Percentiles rank a stretch among this genome's conserved stretches.
phyloP scores from a whole-genome alignment of 1,284 basidiomycete genomes.

The Heterobasidion occidentale region DNA sequence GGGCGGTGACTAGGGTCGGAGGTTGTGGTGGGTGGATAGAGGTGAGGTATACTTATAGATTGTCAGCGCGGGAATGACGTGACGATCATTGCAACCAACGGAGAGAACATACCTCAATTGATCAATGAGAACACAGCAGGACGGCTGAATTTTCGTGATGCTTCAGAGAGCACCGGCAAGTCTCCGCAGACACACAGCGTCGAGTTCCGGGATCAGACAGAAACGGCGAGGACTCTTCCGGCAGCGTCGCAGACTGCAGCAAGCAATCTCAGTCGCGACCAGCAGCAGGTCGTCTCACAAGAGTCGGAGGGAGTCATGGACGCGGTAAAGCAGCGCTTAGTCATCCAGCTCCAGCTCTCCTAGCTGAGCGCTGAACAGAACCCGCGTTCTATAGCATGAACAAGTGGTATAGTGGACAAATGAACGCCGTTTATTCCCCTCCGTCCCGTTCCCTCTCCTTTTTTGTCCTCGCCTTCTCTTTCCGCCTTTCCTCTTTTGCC shows the following conservation, averaged over 20 bases:
- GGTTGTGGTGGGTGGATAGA: background rate
- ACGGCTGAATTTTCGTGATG: too few relatives aligned
- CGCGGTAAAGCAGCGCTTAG: background rate
- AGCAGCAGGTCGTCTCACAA: background rate
- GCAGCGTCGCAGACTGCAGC: background rate
- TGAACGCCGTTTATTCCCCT: background rate
- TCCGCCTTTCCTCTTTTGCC: background rate
- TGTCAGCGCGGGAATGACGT: background rate
- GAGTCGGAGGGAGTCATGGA: background rate
- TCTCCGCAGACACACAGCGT: too few relatives aligned
- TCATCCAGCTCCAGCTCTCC: background rate
- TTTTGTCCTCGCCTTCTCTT: background rate
- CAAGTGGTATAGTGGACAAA: background rate
- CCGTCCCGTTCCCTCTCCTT: background rate
- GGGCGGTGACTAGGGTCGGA: background rate
- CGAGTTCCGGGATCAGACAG: too few relatives aligned
- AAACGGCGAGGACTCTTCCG: background rate
- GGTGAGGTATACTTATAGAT: background rate
- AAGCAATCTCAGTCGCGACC: background rate
- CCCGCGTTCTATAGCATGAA: background rate
- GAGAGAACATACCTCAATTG: too few relatives aligned
- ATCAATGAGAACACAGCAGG: too few relatives aligned
- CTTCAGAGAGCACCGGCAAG: too few relatives aligned
- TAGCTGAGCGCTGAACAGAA: too few relatives aligned
- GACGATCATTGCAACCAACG: background rate